These are phyloP conservation scores for Hanseniaspora gamundiae DNA, from an alignment of 1,139 yeast genomes.

Conservation along the genomic window DNA sequence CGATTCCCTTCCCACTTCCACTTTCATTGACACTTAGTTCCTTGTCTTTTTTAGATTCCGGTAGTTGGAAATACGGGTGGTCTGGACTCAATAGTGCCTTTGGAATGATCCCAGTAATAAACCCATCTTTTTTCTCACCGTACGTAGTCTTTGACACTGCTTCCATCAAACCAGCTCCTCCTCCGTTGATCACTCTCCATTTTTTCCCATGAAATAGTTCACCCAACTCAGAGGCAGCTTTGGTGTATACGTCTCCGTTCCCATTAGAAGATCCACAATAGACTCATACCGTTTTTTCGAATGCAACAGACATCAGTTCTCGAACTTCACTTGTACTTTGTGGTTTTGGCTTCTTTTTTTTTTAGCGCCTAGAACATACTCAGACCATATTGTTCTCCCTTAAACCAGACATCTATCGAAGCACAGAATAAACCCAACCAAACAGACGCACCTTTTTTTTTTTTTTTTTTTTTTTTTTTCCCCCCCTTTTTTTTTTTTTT, in stretches of 20 bases:
- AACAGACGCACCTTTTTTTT: too few species aligned
- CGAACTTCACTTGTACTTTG: too few species aligned
- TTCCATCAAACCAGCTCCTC: slow-evolving; percentile 85
- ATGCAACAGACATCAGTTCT: slow-evolving; percentile 6
- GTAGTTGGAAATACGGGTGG: background rate
- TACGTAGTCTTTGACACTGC: slow-evolving; percentile 66
- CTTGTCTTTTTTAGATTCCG: too few species aligned
- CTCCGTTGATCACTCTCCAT: slow-evolving; percentile 83
- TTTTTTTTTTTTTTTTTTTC: too few species aligned
- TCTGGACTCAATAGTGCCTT: slow-evolving; percentile 45
- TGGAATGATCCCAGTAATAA: slow-evolving; percentile 81
- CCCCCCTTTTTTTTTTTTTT: too few species aligned
- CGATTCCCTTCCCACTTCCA: background rate
- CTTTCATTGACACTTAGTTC: background rate
- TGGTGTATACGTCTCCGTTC: slow-evolving; percentile 36
- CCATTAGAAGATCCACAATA: slow-evolving; percentile 84
- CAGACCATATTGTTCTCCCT: too few species aligned
- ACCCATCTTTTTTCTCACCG: slow-evolving; percentile 41
- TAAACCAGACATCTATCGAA: too few species aligned
- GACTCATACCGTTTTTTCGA: slow-evolving; percentile 52
- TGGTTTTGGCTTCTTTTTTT: too few species aligned
- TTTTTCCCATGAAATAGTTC: slow-evolving; percentile 39
- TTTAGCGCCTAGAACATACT: too few species aligned
- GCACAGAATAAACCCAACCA: too few species aligned
- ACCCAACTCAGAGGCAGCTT: slow-evolving; percentile 50